Evolutionary conservation across 148 eudicot genomes (phyloP).

Genomic region (Agrostemma githago): DNA sequence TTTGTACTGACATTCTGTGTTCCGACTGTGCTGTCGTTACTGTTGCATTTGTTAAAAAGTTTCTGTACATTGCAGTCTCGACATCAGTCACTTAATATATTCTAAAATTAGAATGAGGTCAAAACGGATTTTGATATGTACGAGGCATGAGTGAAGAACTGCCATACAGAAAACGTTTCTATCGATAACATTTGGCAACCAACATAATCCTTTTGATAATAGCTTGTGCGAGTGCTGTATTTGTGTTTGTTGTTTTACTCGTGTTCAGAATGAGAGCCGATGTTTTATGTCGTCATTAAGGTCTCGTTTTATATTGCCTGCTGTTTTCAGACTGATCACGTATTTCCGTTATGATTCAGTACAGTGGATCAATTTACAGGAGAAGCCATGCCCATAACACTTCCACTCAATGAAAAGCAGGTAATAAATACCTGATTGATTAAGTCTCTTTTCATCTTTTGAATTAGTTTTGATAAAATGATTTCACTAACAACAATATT

Average conservation of each 20-base stretch:
- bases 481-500: neutral
- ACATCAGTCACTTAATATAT: no score
- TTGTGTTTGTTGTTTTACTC: neutral
- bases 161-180: neutral
- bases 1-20: no score
- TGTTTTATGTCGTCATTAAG: neutral
- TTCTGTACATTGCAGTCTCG: no score
- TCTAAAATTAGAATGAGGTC: no score
- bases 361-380: slow-evolving; percentile 93
- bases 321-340: slow-evolving; percentile 5
- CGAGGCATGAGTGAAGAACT: neutral
- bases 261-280: no score
- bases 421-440: slow-evolving; percentile 38
- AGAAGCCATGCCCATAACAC: slow-evolving; percentile 76
- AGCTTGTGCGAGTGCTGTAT: neutral
- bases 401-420: slow-evolving; percentile 72
- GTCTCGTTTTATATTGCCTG: neutral
- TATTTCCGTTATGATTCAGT: slow-evolving; percentile 32
- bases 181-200: neutral
- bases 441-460: neutral
- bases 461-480: neutral
- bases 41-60: no score
- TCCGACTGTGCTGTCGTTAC: no score
- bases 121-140: neutral
- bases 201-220: neutral